Evolutionary conservation across 768 basidiomycete species (phyloP), one percentile per base, ranked within the genome.

Genomic region (Termitomyces titanicus): DNA sequence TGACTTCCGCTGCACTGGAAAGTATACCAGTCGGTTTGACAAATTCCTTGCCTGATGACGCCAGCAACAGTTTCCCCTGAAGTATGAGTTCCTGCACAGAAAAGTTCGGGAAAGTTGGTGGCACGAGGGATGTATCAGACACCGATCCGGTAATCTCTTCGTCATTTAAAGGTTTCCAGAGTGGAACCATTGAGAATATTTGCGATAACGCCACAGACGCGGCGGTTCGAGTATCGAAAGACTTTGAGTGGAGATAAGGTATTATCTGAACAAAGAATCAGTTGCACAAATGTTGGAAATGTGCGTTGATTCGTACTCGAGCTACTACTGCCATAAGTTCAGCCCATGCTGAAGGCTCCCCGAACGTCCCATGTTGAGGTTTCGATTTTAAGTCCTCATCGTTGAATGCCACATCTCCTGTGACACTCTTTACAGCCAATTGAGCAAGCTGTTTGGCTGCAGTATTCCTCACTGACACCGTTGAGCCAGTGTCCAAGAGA

Each of bases 361-460:
- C 74, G 57, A 79, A 68, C 38, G 82, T 72, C 20, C 79, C 74
- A 69, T 85, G 82, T 57, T 83, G 81, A 44, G 84, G 80, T 52
- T 66, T 74, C 33, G 80, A 73, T 68, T 90, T 91, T 61, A 88
- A 72, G 68, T 91, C 85, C 57, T 92, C 89, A 64, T 91, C 88
- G 49, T 74, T 70, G 61, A 86, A 73, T n/a, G 84, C 77, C 50
- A 91, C 87, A 77, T 93, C 90, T 66, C 81, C 85, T 54, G 86
- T 84, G 55, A 97, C 88, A 61, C 86, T 86, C 71, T 93, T 88
- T 18, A 84, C 87, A 0, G 94, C 94, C 50, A 99, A 78, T 59
- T 95, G 92, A 0, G 94, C 94, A 43, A 99, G 79, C 69, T 99
- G 97, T 65, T 93, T 94, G 5, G 95, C 95, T 0, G 97, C 96